Evolutionary conservation across 176 grass and related monocot genomes (phyloP).

Genomic region (Zoysia pacifica): DNA sequence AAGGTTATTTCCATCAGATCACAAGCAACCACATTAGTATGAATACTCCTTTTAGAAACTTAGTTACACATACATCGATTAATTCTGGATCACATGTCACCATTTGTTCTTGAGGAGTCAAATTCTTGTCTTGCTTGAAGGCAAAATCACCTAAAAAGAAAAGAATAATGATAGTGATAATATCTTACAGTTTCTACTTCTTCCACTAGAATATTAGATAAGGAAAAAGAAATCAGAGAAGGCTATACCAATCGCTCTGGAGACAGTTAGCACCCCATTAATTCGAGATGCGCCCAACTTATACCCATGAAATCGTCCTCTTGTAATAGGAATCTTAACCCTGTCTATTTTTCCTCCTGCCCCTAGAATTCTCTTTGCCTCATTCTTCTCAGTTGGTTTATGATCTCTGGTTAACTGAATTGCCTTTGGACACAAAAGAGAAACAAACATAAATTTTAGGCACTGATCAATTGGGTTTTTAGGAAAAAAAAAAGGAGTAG

Average conservation of each 20-base stretch:
- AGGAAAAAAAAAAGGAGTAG: constrained; percentile 16
- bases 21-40: not conserved
- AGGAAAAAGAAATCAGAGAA: constrained; percentile 7
- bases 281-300: not conserved
- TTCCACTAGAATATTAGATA: not conserved
- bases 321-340: not conserved
- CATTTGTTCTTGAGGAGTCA: not conserved
- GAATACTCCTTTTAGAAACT: not conserved
- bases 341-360: constrained; percentile 6
- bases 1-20: not conserved
- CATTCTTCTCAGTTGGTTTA: not conserved
- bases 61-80: constrained; percentile 25
- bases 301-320: not conserved
- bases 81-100: constrained; percentile 33
- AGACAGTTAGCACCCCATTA: not conserved
- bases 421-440: constrained; percentile 22
- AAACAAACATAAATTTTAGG: constrained; percentile 18
- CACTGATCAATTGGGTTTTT: not conserved
- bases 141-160: constrained; percentile 25
- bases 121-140: constrained; percentile 13
- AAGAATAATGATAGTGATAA: not conserved
- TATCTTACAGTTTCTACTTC: not conserved
- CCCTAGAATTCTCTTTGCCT: not conserved
- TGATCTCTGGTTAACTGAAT: constrained; percentile 27
- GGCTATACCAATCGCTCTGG: constrained; percentile 35